phyloP scores from a whole-genome alignment of 768 basidiomycete species.

The Roridomyces roridus region DNA sequence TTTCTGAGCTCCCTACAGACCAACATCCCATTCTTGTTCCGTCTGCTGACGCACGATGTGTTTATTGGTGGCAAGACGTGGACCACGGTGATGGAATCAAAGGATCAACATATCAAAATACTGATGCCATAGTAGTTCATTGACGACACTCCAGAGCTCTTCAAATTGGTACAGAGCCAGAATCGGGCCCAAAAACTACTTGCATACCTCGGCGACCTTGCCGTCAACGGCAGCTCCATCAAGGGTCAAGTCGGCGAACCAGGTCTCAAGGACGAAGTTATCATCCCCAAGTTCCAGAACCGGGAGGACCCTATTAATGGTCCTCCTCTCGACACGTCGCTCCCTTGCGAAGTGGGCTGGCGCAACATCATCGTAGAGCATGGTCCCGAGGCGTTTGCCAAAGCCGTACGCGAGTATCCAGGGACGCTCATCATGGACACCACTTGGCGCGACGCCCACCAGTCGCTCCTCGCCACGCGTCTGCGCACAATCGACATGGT shows the following conservation, averaged over 20 bases:
- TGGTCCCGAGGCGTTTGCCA: conserved; percentile 97
- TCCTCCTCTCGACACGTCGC: conserved; percentile 75
- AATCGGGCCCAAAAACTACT: conserved; percentile 98
- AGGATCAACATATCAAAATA: conserved; percentile 9
- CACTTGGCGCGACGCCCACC: conserved; percentile 99
- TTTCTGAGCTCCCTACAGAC: conserved; percentile 57
- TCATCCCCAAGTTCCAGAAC: conserved; percentile 81
- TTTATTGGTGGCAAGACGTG: conserved; percentile 97
- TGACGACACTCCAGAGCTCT: conserved; percentile 99
- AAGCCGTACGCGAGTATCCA: conserved; percentile 95
- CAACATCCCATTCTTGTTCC: conserved; percentile 99
- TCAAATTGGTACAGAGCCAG: conserved; percentile 96
- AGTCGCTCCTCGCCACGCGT: conserved; percentile 95
- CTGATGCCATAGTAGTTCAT: conserved; percentile 73
- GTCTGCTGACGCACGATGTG: conserved; percentile 93
- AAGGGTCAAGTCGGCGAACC: conserved; percentile 96
- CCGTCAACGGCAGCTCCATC: conserved; percentile 98
- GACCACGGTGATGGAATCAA: conserved; percentile 85
- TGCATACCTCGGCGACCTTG: conserved; percentile 95
- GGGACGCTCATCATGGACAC: conserved; percentile 98
- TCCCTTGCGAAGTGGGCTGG: conserved; percentile 92
- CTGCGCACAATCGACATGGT: conserved; percentile 96
- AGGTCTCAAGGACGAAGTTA: conserved; percentile 88
- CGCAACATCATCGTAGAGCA: conserved; percentile 98
- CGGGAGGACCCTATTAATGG: conserved; percentile 75